A percentile compares a stretch with the other conserved stretches of the same genome.
These are phyloP conservation scores for Kalmusia sp. DNA, from an alignment of 2,329 filamentous ascomycete genomes.

Conservation along the genomic window DNA sequence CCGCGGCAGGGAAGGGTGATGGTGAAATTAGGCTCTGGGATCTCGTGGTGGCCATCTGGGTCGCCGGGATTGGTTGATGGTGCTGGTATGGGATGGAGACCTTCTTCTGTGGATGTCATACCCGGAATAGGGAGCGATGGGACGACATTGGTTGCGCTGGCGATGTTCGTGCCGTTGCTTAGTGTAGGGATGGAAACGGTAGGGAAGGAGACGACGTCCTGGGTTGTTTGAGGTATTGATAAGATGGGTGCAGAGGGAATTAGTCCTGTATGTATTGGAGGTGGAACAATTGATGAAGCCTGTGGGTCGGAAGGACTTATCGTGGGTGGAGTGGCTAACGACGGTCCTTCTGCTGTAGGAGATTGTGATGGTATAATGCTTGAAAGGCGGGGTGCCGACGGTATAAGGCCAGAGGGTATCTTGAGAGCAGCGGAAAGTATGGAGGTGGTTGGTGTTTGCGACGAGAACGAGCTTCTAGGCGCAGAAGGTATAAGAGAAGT, in stretches of 20 bases:
- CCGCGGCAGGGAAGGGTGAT: conserved; percentile 32
- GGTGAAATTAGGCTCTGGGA: conserved; percentile 37
- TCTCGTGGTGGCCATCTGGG: conserved; percentile 40
- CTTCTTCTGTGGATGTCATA: conserved; percentile 33
- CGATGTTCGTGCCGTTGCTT: not conserved
- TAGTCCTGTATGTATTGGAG: conserved; percentile 5
- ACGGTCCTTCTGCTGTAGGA: not conserved
- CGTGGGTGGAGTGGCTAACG: not conserved
- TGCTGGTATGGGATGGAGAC: conserved; percentile 30
- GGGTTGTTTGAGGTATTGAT: conserved; percentile 1
- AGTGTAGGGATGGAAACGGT: not conserved
- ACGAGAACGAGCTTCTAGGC: not conserved
- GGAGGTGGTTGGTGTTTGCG: not conserved
- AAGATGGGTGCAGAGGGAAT: conserved; percentile 17
- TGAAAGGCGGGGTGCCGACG: conserved; percentile 12
- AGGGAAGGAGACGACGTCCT: not conserved
- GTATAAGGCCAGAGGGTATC: conserved; percentile 15
- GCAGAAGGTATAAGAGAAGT: conserved; percentile 13
- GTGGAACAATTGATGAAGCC: not conserved
- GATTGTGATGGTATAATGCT: conserved; percentile 14
- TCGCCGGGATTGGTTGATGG: conserved; percentile 30
- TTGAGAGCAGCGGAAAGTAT: no score
- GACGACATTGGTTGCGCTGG: conserved; percentile 13
- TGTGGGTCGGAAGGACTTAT: not conserved
- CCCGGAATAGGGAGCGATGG: conserved; percentile 4